Base-by-base conservation (phyloP, 768 basidiomycete genomes). In the Serendipita sp. region DNA sequence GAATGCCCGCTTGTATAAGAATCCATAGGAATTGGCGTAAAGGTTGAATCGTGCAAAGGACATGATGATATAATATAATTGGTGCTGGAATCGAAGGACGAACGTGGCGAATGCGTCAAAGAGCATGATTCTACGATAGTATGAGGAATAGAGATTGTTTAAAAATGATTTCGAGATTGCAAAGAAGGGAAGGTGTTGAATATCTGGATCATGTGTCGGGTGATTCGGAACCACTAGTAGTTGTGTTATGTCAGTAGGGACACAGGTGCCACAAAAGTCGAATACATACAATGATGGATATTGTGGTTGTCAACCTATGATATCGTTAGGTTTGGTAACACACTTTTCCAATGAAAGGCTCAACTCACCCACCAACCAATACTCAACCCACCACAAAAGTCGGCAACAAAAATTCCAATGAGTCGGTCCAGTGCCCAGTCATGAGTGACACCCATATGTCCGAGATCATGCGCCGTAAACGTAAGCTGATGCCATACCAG, bases 311-410 rank as follows among this genome's bases (percentile, higher is more conserved):
- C 56, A 1, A 60, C 48, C 48, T 52, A 7, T 63, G 1, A 3
- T 10, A 52, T 7, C 18, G 32, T 52, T 18, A 52, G 48, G 5
- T 1, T 16, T 16, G 48, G 7, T 41, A 5, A 23, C 23, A 23
- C 23, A 23, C 23, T 23, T 23, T 23, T 23, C 1, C 13, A 41
- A 41, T 41, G 48, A 52, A 23, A 52, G 2, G 32, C 1, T 52
- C 11, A n/a, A 84, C 92, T 76, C 70, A 91, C 89, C 95, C 95
- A 99, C 96, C 96, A 99, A 45, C 93, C 91, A 28, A 96, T 80
- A 72, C 93, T 96, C 63, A 99, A 77, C 3, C 96, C 96, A 30
- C 96, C 96, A 54, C 93, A 77, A 70, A 86, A 91, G 72, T 92
- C 83, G 0, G 95, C 89, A 51, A 97, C 76, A 36, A 85, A 72